Evolutionary conservation across 352 stramenopile species (phyloP).

Genomic region (Phytophthora syringae): DNA sequence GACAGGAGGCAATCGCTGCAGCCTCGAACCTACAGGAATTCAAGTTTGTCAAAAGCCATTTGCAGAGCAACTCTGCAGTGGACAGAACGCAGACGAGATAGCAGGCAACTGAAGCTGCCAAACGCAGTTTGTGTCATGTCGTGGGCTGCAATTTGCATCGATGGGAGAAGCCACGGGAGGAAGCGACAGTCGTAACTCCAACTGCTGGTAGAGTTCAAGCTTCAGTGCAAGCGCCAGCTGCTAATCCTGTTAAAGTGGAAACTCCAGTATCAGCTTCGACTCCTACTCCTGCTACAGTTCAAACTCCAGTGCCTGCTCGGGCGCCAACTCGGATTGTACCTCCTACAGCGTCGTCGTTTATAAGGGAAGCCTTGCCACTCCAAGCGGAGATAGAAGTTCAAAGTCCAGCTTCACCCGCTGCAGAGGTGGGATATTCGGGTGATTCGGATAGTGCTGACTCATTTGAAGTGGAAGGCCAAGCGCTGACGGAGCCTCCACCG

Average conservation of each 20-base stretch:
- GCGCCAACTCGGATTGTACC: not conserved
- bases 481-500: not conserved
- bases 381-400: not conserved
- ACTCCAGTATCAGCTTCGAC: not conserved
- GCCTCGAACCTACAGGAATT: slow-evolving; percentile 46
- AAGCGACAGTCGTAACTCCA: not conserved
- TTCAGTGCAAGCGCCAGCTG: not conserved
- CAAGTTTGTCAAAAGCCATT: slow-evolving; percentile 54
- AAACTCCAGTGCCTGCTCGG: not conserved
- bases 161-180: slow-evolving; percentile 4
- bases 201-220: not conserved
- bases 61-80: slow-evolving; percentile 29
- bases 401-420: not conserved
- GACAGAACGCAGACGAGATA: slow-evolving; percentile 2
- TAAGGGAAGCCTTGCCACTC: not conserved
- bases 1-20: slow-evolving; percentile 18
- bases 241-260: not conserved
- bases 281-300: not conserved
- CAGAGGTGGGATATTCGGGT: slow-evolving; percentile 1
- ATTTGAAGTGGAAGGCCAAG: slow-evolving; percentile 1
- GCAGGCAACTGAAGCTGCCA: slow-evolving; percentile 25
- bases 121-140: slow-evolving; percentile 57
- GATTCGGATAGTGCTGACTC: slow-evolving; percentile 2
- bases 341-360: not conserved
- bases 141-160: slow-evolving; percentile 57